Base-by-base conservation (phyloP, 2,329 filamentous ascomycete genomes). In the Periconia macrospinosa region DNA sequence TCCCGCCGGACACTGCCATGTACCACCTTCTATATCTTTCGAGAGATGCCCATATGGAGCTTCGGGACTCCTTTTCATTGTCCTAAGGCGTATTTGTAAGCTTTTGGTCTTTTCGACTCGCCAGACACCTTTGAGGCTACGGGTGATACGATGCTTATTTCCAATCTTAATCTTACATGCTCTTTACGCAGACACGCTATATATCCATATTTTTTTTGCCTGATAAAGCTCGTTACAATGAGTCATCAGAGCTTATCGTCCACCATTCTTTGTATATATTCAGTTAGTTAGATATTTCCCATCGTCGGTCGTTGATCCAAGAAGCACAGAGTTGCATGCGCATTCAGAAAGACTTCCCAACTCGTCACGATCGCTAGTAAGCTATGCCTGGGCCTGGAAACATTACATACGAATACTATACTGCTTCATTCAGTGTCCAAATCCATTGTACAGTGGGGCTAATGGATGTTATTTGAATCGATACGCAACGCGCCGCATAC, bases 181-280 rank as follows among this genome's bases (percentile, higher is more conserved):
- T 45, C 20, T 14, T 30, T 45, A 45, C 27, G 43, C 27, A 45
- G 43, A n/a, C 30, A 45, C 43, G 43, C n/a, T 45, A 45, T 45
- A 45, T 45, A 45, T 45, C 43, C 43, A 33, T n/a, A n/a, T n/a
- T 33, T 45, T 30, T 11, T 30, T 37, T 6, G 11, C 33, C 11
- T 6, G 15, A 37, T 37, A n/a, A 37, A 37, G 33, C 33, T 37
- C 33, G 11, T 3, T 10, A 14, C 33, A 6, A 14, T 13, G 33
- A 37, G 15, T 37, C 15, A n/a, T 37, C 33, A 37, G 33, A 27
- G 23, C 23, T 27, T 27, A 27, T 27, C 23, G 8, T 27, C 23
- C 23, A 27, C 23, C 23, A 8, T 27, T 27, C 23, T 27, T 27
- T 27, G 23, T 27, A 27, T 27, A 27, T 27, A 27, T 27, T 27